These are phyloP conservation scores for Pinus tabuliformis DNA, from an alignment of 75 land plant species.

Conservation along the genomic window DNA sequence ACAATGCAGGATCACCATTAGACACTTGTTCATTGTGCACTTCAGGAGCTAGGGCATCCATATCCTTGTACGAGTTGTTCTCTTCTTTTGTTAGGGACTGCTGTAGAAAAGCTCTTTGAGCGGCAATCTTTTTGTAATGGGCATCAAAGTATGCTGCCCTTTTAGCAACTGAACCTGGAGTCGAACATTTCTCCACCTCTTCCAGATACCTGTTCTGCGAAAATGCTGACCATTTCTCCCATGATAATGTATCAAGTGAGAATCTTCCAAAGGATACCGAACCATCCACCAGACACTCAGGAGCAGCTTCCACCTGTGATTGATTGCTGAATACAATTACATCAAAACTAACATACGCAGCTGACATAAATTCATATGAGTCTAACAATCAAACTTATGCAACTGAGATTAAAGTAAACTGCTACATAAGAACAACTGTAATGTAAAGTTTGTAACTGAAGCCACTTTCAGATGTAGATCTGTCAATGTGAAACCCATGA, in stretches of 20 bases:
- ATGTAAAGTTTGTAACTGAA: no score
- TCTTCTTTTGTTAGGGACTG: not conserved
- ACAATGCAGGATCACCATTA: not conserved
- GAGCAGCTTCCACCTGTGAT: constrained; percentile 14
- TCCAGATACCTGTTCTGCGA: constrained; percentile 29
- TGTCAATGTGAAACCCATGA: no score
- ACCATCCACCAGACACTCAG: constrained; percentile 29
- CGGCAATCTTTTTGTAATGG: constrained; percentile 24
- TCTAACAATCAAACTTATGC: no score
- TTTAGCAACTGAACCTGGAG: constrained; percentile 39
- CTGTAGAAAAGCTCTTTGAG: constrained; percentile 19
- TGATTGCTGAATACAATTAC: not conserved
- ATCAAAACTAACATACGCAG: no score
- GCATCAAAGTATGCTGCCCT: constrained; percentile 46
- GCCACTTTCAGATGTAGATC: no score
- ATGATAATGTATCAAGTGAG: constrained; percentile 31
- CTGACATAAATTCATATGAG: no score
- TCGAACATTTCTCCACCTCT: constrained; percentile 41
- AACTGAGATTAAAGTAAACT: no score
- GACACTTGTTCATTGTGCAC: not conserved
- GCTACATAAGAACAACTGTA: no score
- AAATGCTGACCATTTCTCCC: constrained; percentile 48
- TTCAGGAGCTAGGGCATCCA: not conserved
- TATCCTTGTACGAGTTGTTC: not conserved
- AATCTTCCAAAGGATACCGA: constrained; percentile 41